These are phyloP conservation scores for Pichia sp. DNA, from an alignment of 1,139 yeast genomes.

Conservation along the genomic window DNA sequence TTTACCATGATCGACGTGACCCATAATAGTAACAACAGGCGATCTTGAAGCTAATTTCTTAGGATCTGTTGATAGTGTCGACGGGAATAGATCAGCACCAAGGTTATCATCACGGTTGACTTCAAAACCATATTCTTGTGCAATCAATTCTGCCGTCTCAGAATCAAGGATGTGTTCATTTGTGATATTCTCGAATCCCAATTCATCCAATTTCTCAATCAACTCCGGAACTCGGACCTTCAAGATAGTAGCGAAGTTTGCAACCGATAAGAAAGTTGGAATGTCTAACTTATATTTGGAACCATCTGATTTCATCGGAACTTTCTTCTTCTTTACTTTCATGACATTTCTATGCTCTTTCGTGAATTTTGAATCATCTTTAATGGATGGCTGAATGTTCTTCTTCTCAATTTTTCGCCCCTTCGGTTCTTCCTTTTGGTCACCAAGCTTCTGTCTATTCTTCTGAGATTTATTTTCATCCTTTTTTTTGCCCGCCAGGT, in stretches of 20 bases:
- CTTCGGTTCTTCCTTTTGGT: no score
- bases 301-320: constrained; percentile 6
- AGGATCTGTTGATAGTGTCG: constrained; percentile 30
- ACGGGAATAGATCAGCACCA: constrained; percentile 58
- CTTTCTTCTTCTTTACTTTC: constrained; percentile 7
- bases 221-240: constrained; percentile 57
- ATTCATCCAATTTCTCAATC: constrained; percentile 46
- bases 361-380: no score
- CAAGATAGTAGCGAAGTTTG: constrained; percentile 68
- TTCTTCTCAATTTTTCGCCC: no score
- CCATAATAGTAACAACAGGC: constrained; percentile 97
- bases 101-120: constrained; percentile 52
- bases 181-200: constrained; percentile 73
- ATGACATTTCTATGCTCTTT: background rate
- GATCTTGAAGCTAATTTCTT: constrained; percentile 56
- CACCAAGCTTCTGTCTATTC: no score
- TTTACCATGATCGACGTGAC: constrained; percentile 98
- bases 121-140: constrained; percentile 82
- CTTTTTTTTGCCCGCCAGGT: no score
- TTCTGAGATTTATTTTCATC: no score
- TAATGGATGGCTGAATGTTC: no score
- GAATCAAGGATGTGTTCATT: constrained; percentile 77
- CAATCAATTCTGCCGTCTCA: constrained; percentile 79
- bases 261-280: constrained; percentile 68
- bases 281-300: constrained; percentile 35